Conservation (phyloP, 2,329 filamentous ascomycete genomes). For the Chaetothyriales sp. region DNA sequence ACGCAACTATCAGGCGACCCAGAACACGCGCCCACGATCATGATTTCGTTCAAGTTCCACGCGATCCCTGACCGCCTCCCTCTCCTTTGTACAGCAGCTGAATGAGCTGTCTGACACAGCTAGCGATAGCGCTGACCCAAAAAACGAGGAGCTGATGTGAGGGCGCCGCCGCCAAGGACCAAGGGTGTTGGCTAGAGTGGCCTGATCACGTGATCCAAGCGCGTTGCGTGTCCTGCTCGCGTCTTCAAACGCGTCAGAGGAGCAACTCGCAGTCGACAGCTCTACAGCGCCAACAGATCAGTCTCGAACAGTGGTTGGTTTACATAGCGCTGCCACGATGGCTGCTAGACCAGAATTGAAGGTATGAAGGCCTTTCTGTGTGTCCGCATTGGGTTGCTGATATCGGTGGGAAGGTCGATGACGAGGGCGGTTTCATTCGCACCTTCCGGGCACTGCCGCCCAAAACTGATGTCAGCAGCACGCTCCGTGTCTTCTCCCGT, state of each 20-base stretch:
- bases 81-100: not conserved
- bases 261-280: not conserved
- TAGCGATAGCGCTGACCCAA: not conserved
- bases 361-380: constrained; percentile 30
- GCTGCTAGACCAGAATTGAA: constrained; percentile 60
- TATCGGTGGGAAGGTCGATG: constrained; percentile 55
- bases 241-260: not conserved
- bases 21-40: not conserved
- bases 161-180: not conserved
- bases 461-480: constrained; percentile 49
- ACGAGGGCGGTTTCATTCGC: constrained; percentile 91
- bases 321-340: constrained; percentile 33
- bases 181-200: not conserved
- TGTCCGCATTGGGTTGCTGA: constrained; percentile 3
- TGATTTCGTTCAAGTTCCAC: not conserved
- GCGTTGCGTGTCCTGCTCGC: constrained; percentile 1
- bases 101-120: not conserved
- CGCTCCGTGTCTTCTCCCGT: constrained; percentile 82
- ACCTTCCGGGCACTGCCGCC: constrained; percentile 79
- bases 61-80: not conserved
- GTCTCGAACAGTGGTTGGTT: not conserved
- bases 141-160: not conserved
- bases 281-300: not conserved
- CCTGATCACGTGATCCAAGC: not conserved
- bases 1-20: not conserved